Conservation (phyloP, 2,329 filamentous ascomycete species). For the Colletotrichum kahawae region DNA sequence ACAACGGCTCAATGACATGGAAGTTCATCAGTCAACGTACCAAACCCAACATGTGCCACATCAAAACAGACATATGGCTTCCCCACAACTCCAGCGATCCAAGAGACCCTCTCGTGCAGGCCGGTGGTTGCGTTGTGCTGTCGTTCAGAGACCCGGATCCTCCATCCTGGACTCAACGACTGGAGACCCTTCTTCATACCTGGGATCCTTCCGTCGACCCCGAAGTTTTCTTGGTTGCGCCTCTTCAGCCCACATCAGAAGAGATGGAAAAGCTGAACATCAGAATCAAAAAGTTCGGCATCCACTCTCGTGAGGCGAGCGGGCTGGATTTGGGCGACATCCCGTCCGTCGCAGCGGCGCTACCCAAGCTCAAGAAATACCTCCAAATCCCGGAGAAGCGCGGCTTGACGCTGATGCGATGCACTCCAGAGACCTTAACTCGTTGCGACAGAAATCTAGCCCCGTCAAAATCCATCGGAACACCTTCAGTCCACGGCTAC, state of each 20-base stretch:
- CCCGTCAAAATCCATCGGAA: conserved; percentile 22
- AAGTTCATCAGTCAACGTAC: conserved; percentile 32
- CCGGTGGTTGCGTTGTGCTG: neutral
- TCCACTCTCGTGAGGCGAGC: conserved; percentile 20
- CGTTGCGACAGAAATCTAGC: conserved; percentile 22
- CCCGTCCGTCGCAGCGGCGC: conserved; percentile 7
- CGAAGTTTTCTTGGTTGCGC: neutral
- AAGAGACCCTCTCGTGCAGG: conserved; percentile 7
- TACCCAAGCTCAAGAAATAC: conserved; percentile 22
- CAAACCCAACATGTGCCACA: conserved; percentile 21
- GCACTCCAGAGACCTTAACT: conserved; percentile 18
- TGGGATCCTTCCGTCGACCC: neutral
- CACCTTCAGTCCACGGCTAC: conserved; percentile 24
- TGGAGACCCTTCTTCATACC: neutral
- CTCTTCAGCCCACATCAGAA: neutral
- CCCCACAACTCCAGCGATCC: neutral
- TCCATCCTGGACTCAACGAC: neutral
- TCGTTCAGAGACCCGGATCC: neutral
- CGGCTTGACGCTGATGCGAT: conserved; percentile 15
- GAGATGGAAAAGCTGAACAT: neutral
- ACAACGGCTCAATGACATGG: conserved; percentile 18
- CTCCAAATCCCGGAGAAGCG: conserved; percentile 8
- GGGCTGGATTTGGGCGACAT: conserved; percentile 20
- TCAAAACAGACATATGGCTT: conserved; percentile 22
- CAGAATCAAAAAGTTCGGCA: conserved; percentile 11